Base-by-base conservation (phyloP, 208 protist genomes). In the Acanthamoeba triangularis region DNA sequence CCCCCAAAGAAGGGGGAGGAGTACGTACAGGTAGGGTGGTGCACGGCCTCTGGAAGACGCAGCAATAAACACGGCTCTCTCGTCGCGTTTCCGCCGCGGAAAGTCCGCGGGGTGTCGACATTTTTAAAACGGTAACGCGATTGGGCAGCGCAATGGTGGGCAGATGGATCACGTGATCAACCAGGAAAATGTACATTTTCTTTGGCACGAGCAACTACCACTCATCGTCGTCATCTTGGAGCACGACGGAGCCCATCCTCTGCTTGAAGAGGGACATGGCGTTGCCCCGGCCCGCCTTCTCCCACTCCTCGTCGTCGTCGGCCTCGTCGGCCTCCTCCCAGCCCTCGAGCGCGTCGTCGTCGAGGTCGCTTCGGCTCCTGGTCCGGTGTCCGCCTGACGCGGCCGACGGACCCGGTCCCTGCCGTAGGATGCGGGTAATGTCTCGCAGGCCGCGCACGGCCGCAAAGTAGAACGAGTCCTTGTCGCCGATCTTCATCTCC, bases 391-490 rank as follows among this genome's bases (percentile, higher is more conserved):
- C 14, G 25, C 10, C 28, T 1, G 59, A 1, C 14, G 28, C n/a
- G 67, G 28, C 8, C n/a, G 65, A 30, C 7, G n/a, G 10, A 2
- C 30, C 35, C 67, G 67, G 67, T 1, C 76, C 76, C 47, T 85
- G 76, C 23, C 47, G 5, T 6, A 85, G 44, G 76, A 85, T 85
- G 30, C 76, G 76, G 20, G 30, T 35, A 41, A 85, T 85, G 76
- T 85, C 76, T 0, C 76, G 76, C 76, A 85, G 76, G 35, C 76
- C 76, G 8, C 76, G 76, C 76, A 85, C 28, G 44, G 44, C 0
- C 14, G 76, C 76, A 85, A 85, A 85, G 76, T 85, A 85, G 44
- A 85, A 56, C 76, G 76, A 49, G 30, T 85, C 76, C 76, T 85
- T 85, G 35, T 41, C 76, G 5, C 76, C 76, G 37, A 85, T 56